A percentile compares a stretch with the other conserved stretches of the same genome.
Evolutionary conservation across 83 land plant genomes (phyloP).

Genomic region (Picea abies): DNA sequence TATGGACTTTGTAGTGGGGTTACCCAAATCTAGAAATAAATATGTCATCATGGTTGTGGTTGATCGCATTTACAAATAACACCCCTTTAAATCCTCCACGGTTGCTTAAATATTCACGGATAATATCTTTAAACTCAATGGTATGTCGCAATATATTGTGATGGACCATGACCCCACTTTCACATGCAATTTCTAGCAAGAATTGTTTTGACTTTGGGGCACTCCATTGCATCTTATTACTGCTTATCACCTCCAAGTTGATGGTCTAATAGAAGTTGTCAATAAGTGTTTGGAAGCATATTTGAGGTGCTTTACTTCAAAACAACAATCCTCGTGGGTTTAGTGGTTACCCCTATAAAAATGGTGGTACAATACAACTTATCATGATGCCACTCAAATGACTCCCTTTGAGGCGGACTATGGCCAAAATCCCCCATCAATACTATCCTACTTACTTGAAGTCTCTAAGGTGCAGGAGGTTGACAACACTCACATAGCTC

Average conservation of each 20-base stretch:
- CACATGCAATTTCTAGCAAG: not conserved
- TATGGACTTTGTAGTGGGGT: not conserved
- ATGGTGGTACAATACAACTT: too few relatives aligned
- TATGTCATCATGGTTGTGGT: not conserved
- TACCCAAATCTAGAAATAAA: not conserved
- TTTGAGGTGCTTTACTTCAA: too few relatives aligned
- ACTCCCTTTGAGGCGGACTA: rapidly evolving
- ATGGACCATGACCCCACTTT: not conserved
- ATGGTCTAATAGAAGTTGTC: not conserved
- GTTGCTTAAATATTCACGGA: not conserved
- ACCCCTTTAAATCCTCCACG: not conserved
- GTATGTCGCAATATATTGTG: not conserved
- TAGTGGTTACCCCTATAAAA: too few relatives aligned
- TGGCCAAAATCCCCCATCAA: too few relatives aligned
- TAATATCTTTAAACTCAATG: not conserved
- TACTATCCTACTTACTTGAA: too few relatives aligned
- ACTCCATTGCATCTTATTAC: not conserved
- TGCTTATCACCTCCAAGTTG: not conserved
- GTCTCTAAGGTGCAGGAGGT: too few relatives aligned
- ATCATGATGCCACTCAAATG: too few relatives aligned
- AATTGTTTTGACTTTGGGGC: not conserved
- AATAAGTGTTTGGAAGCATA: not conserved
- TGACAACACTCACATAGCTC: too few relatives aligned
- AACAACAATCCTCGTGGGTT: too few relatives aligned
- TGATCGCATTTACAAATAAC: not conserved